Conservation (phyloP, 176 grass and related monocot genomes). For the Triticum urartu region DNA sequence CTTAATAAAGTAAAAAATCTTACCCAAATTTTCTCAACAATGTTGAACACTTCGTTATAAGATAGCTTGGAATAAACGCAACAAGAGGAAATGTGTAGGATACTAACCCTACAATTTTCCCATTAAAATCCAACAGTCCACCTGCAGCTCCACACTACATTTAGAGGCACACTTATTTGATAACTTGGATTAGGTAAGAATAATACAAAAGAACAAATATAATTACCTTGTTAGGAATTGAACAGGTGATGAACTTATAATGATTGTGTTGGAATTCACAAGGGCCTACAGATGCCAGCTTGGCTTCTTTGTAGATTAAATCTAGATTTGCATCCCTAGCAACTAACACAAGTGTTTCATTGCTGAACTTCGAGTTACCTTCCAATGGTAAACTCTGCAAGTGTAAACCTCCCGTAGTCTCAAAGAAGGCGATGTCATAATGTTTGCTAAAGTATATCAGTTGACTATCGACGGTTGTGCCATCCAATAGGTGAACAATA, state of each 20-base stretch:
- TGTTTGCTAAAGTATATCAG: background rate
- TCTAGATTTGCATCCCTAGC: background rate
- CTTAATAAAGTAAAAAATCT: background rate
- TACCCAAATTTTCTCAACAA: background rate
- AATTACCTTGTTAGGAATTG: background rate
- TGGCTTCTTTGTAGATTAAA: background rate
- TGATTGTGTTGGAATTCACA: background rate
- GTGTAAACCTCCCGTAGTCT: background rate
- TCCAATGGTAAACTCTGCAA: background rate
- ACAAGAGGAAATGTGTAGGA: background rate
- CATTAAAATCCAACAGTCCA: background rate
- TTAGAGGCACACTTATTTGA: background rate
- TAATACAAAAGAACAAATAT: background rate
- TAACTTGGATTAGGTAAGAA: background rate
- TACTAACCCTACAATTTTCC: background rate
- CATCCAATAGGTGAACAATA: background rate
- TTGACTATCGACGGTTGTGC: background rate
- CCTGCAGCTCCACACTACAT: background rate
- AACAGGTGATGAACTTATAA: background rate
- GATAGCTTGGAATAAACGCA: background rate
- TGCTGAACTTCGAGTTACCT: background rate
- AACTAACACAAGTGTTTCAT: background rate
- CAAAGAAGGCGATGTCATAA: background rate
- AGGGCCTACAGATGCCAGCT: background rate
- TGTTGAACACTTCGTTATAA: background rate